phyloP scores from a whole-genome alignment of 2,329 filamentous ascomycete species.

The Colletotrichum chlorophyti region DNA sequence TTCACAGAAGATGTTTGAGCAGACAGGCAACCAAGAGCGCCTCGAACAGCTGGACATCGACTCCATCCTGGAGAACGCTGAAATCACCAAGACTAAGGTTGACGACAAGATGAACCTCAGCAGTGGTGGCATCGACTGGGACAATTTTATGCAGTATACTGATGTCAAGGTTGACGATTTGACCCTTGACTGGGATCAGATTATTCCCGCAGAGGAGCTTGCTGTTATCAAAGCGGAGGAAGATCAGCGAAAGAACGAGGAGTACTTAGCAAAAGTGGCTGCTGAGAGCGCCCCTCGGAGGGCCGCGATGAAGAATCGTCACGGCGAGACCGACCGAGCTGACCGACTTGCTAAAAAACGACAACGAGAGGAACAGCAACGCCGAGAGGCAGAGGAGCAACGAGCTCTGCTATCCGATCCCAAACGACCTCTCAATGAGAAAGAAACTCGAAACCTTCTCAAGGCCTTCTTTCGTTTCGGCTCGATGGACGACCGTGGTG shows the following conservation, averaged over 20 bases:
- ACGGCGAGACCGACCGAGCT: constrained; percentile 66
- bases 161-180: constrained; percentile 92
- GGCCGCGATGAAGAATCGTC: constrained; percentile 67
- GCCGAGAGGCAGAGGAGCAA: constrained; percentile 77
- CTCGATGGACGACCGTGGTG: constrained; percentile 84
- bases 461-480: constrained; percentile 91
- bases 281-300: constrained; percentile 86
- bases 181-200: constrained; percentile 92
- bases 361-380: constrained; percentile 70
- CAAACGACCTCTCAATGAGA: constrained; percentile 86
- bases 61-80: constrained; percentile 93
- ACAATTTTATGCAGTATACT: constrained; percentile 97
- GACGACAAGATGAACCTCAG: constrained; percentile 91
- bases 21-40: constrained; percentile 94
- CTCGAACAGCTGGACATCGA: constrained; percentile 98
- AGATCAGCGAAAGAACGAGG: constrained; percentile 81
- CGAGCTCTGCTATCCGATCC: constrained; percentile 81
- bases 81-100: constrained; percentile 95
- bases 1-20: constrained; percentile 99
- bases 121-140: constrained; percentile 82
- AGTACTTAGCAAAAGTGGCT: constrained; percentile 81
- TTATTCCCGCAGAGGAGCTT: constrained; percentile 92
- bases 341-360: constrained; percentile 72
- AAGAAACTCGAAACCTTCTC: constrained; percentile 91
- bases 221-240: constrained; percentile 90